phyloP scores from a whole-genome alignment of 768 basidiomycete genomes.

The Baorangia bicolor region DNA sequence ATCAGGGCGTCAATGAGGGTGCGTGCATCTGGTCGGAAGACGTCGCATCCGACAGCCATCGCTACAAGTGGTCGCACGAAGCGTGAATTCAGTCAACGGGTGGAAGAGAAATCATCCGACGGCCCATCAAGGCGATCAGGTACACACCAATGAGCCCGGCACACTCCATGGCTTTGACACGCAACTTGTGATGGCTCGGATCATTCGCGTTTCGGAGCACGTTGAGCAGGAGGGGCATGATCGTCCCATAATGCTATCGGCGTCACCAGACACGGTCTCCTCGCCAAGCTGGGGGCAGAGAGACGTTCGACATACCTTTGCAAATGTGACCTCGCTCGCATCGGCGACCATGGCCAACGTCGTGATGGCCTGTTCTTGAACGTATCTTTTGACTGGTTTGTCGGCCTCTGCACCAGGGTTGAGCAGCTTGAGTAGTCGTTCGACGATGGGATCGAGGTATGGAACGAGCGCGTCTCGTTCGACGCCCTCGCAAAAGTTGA shows the following conservation, averaged over 20 bases:
- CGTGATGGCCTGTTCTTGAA: slow-evolving; percentile 87
- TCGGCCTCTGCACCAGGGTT: slow-evolving; percentile 48
- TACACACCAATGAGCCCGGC: slow-evolving; percentile 77
- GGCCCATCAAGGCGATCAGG: background rate
- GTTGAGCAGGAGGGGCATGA: slow-evolving; percentile 79
- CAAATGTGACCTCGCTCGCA: slow-evolving; percentile 76
- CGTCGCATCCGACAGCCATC: slow-evolving; percentile 80
- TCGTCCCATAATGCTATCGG: slow-evolving; percentile 68
- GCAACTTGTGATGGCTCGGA: slow-evolving; percentile 61
- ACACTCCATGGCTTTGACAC: slow-evolving; percentile 89
- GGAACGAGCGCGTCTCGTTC: slow-evolving; percentile 69
- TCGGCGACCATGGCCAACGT: slow-evolving; percentile 89
- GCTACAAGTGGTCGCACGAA: slow-evolving; percentile 42
- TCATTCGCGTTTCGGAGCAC: slow-evolving; percentile 73
- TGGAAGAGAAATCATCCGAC: background rate
- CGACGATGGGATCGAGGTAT: slow-evolving; percentile 79
- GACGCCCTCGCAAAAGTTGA: slow-evolving; percentile 90
- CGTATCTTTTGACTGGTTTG: slow-evolving; percentile 52
- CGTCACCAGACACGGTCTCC: background rate
- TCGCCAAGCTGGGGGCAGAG: background rate
- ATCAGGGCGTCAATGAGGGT: slow-evolving; percentile 72
- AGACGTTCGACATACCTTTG: slow-evolving; percentile 46
- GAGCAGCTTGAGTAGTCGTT: slow-evolving; percentile 55
- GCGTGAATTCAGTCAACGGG: background rate
- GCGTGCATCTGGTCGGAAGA: slow-evolving; percentile 73